These are phyloP conservation scores for Fusarium virguliforme DNA, from an alignment of 2,329 filamentous ascomycete species.

Conservation along the genomic window DNA sequence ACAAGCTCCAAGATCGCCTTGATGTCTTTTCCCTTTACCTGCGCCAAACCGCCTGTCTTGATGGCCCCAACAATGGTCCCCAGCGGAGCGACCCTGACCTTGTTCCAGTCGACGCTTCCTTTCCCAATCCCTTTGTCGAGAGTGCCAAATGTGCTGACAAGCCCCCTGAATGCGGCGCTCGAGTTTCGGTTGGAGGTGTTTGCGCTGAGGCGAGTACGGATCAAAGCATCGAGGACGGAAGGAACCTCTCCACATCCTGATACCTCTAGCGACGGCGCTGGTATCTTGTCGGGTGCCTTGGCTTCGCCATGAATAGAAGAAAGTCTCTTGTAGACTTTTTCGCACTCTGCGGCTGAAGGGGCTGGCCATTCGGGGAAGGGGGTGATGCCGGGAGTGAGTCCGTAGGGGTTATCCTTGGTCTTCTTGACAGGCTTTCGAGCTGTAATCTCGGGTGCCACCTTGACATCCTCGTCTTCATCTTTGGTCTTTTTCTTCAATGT, in stretches of 20 bases:
- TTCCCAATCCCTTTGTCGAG: slow-evolving; percentile 48
- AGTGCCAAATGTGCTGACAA: slow-evolving; percentile 47
- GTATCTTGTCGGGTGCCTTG: slow-evolving; percentile 49
- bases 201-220: slow-evolving; percentile 50
- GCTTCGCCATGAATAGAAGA: slow-evolving; percentile 47
- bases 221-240: slow-evolving; percentile 49
- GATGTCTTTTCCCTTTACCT: slow-evolving; percentile 50
- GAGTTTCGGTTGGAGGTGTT: slow-evolving; percentile 51
- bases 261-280: slow-evolving; percentile 50
- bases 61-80: slow-evolving; percentile 73
- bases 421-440: slow-evolving; percentile 44
- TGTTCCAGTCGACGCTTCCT: slow-evolving; percentile 51
- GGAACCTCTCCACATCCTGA: slow-evolving; percentile 51
- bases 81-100: slow-evolving; percentile 46
- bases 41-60: slow-evolving; percentile 65
- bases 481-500: slow-evolving; percentile 37
- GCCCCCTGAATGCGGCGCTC: slow-evolving; percentile 49
- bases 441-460: slow-evolving; percentile 20
- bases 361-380: slow-evolving; percentile 49
- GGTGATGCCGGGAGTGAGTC: slow-evolving; percentile 50
- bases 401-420: slow-evolving; percentile 49
- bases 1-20: slow-evolving; percentile 49
- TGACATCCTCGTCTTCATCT: slow-evolving; percentile 20
- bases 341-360: slow-evolving; percentile 44
- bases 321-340: slow-evolving; percentile 46